Evolutionary conservation across 2,329 filamentous ascomycete species (phyloP).

Genomic region (Dryadomyces quercivorus): DNA sequence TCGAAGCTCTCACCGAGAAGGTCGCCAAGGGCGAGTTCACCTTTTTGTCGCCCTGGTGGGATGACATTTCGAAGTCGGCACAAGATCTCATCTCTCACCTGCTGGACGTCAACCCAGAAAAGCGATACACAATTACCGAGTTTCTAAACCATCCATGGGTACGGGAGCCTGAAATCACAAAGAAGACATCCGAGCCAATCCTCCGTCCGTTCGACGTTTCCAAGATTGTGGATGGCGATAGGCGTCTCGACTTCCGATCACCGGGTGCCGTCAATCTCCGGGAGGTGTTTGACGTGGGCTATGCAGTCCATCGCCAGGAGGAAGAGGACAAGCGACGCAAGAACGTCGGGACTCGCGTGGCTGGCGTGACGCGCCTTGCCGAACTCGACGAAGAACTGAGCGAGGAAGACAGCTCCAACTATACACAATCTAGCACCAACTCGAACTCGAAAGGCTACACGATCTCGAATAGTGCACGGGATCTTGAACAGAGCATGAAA

Average conservation of each 20-base stretch:
- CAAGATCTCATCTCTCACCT: conserved; percentile 92
- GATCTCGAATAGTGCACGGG: conserved; percentile 33
- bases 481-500: conserved; percentile 78
- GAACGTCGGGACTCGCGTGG: conserved; percentile 63
- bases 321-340: conserved; percentile 89
- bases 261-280: conserved; percentile 90
- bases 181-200: conserved; percentile 33
- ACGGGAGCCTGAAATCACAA: conserved; percentile 47
- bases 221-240: conserved; percentile 44
- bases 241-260: conserved; percentile 83
- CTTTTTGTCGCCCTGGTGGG: conserved; percentile 98
- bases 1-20: conserved; percentile 93
- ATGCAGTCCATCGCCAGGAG: conserved; percentile 91
- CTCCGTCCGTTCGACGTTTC: conserved; percentile 45
- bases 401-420: conserved; percentile 34
- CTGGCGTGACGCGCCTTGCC: conserved; percentile 36
- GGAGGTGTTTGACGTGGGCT: conserved; percentile 97
- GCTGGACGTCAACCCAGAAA: conserved; percentile 85
- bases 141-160: conserved; percentile 97
- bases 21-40: conserved; percentile 94
- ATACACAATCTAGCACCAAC: conserved; percentile 24
- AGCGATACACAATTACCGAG: conserved; percentile 84
- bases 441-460: conserved; percentile 11
- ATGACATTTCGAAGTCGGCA: conserved; percentile 89
- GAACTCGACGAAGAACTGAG: conserved; percentile 63